A percentile compares a stretch with the other conserved stretches of the same genome.
phyloP scores from a whole-genome alignment of 495 filamentous ascomycete species.

The Lophiotrema nucula region DNA sequence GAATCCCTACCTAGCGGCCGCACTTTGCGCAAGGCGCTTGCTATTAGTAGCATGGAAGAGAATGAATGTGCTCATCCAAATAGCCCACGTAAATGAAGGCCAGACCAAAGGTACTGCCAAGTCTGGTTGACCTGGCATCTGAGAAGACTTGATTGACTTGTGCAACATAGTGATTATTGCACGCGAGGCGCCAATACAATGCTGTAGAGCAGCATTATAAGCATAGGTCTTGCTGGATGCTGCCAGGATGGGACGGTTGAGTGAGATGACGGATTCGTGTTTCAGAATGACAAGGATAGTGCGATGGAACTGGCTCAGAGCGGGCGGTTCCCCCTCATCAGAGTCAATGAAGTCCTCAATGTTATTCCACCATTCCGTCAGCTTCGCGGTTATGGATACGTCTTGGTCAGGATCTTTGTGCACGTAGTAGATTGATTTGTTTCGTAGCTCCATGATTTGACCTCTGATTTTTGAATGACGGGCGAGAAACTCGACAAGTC shows the following conservation, averaged over 20 bases:
- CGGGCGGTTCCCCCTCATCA: constrained; percentile 12
- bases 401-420: constrained; percentile 41
- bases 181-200: constrained; percentile 48
- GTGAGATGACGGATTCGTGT: constrained; percentile 49
- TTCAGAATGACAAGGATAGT: constrained; percentile 43
- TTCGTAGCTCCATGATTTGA: constrained; percentile 48
- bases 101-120: constrained; percentile 38
- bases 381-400: constrained; percentile 42
- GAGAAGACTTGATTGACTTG: constrained; percentile 5
- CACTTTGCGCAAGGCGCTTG: background rate
- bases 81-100: constrained; percentile 51
- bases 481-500: constrained; percentile 43
- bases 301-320: constrained; percentile 32
- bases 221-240: constrained; percentile 41
- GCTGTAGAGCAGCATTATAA: constrained; percentile 47
- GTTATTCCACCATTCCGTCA: constrained; percentile 50
- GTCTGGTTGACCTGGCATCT: background rate
- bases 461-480: constrained; percentile 48
- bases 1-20: background rate
- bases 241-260: constrained; percentile 48
- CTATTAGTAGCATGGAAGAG: constrained; percentile 42
- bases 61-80: constrained; percentile 53
- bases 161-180: constrained; percentile 39
- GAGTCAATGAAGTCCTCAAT: constrained; percentile 48
- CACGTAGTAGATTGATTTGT: constrained; percentile 48